These are phyloP conservation scores for Cryptosporidium tyzzeri DNA, from an alignment of 169 alveolate genomes.

Conservation along the genomic window DNA sequence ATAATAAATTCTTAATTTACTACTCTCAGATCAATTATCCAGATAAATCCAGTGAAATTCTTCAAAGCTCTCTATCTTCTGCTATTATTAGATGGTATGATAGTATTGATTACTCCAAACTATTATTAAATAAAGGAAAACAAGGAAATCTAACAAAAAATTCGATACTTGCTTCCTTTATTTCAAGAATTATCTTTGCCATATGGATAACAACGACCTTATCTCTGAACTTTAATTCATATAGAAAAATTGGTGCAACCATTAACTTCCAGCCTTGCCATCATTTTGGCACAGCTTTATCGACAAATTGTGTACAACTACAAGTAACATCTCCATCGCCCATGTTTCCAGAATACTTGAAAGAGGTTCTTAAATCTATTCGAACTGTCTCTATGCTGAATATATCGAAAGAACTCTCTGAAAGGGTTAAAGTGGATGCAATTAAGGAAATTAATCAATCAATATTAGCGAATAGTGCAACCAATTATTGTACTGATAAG, in stretches of 20 bases:
- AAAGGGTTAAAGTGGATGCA: conserved; percentile 14
- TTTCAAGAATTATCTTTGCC: conserved; percentile 44
- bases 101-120: conserved; percentile 32
- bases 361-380: conserved; percentile 22
- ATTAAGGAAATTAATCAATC: conserved; percentile 5
- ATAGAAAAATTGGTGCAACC: conserved; percentile 60
- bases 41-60: conserved; percentile 1
- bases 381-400: conserved; percentile 25
- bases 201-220: conserved; percentile 45
- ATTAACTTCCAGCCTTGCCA: conserved; percentile 65
- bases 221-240: conserved; percentile 10
- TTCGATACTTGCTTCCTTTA: conserved; percentile 16
- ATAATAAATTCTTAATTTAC: conserved; percentile 20
- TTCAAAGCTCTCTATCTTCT: conserved; percentile 65
- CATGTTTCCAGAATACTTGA: conserved; percentile 42
- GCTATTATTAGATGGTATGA: conserved; percentile 72
- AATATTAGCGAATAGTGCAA: background rate
- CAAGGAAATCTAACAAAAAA: background rate
- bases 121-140: background rate
- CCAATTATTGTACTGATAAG: conserved; percentile 50
- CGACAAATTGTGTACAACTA: conserved; percentile 45
- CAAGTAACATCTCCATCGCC: conserved; percentile 66
- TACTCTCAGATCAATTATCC: conserved; percentile 50
- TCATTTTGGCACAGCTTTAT: conserved; percentile 53
- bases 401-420: conserved; percentile 40